A percentile compares a stretch with the other conserved stretches of the same genome.
phyloP scores from a whole-genome alignment of 73 alveolate genomes.

The Blepharisma stoltei region DNA sequence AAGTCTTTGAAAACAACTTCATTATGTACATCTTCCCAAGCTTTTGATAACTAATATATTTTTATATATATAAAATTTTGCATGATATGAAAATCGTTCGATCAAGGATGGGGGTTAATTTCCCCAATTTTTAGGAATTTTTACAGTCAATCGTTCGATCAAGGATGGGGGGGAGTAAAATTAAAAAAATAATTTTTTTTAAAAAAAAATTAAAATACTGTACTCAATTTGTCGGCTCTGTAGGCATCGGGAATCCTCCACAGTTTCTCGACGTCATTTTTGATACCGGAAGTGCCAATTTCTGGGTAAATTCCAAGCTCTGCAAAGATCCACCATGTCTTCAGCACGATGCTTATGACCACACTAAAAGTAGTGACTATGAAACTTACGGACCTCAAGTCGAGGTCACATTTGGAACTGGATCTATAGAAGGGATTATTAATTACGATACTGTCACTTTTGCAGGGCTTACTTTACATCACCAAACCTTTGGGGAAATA shows the following conservation, averaged over 20 bases:
- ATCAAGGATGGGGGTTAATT: too few relatives aligned
- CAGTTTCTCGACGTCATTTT: slow-evolving; percentile 57
- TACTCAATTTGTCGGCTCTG: slow-evolving; percentile 44
- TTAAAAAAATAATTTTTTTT: neutral
- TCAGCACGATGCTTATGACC: slow-evolving; percentile 50
- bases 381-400: slow-evolving; percentile 37
- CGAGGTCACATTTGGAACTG: slow-evolving; percentile 65
- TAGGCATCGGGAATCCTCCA: slow-evolving; percentile 68
- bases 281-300: slow-evolving; percentile 75
- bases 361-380: slow-evolving; percentile 34
- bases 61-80: too few relatives aligned
- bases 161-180: too few relatives aligned
- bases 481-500: slow-evolving; percentile 70
- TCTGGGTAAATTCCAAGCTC: slow-evolving; percentile 59
- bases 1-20: too few relatives aligned
- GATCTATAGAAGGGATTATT: slow-evolving; percentile 59
- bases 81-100: too few relatives aligned
- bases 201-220: too few relatives aligned
- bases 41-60: too few relatives aligned
- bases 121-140: too few relatives aligned
- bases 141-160: too few relatives aligned
- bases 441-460: slow-evolving; percentile 50
- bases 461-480: slow-evolving; percentile 51
- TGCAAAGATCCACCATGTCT: slow-evolving; percentile 58
- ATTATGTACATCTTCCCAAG: too few relatives aligned